A percentile compares a stretch with the other conserved stretches of the same genome.
phyloP scores from a whole-genome alignment of 177 flowering plant genomes.

The Vitis hybrid region DNA sequence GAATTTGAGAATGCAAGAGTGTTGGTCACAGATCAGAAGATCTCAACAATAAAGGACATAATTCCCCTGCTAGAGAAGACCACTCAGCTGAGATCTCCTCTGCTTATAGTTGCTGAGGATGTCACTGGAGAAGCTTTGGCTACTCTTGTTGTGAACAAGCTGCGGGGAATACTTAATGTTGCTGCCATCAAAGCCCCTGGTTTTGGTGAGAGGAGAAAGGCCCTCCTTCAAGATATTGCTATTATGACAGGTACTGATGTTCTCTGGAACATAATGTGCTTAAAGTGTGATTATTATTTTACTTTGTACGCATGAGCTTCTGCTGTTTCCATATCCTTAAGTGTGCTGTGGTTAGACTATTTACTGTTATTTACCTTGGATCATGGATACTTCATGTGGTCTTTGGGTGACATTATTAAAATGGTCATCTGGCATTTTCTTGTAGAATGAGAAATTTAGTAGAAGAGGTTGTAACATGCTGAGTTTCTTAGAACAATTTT shows the following conservation, averaged over 20 bases:
- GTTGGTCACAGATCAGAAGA: constrained; percentile 87
- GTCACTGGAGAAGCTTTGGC: constrained; percentile 93
- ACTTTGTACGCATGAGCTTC: too few relatives aligned
- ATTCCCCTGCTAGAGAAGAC: constrained; percentile 91
- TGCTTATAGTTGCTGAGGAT: constrained; percentile 90
- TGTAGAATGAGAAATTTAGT: too few relatives aligned
- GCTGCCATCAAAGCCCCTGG: constrained; percentile 97
- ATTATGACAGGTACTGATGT: constrained; percentile 67
- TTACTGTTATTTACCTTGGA: too few relatives aligned
- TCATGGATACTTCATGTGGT: too few relatives aligned
- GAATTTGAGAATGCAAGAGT: constrained; percentile 95
- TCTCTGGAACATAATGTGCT: neutral
- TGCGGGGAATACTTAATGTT: constrained; percentile 82
- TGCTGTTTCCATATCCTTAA: too few relatives aligned
- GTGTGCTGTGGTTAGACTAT: too few relatives aligned
- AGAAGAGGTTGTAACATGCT: too few relatives aligned
- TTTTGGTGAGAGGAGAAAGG: constrained; percentile 91
- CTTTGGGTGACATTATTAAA: too few relatives aligned
- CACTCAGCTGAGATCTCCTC: constrained; percentile 78
- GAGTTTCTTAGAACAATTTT: too few relatives aligned
- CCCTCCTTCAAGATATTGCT: constrained; percentile 90
- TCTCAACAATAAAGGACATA: constrained; percentile 85
- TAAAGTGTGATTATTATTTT: too few relatives aligned
- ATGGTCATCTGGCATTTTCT: too few relatives aligned
- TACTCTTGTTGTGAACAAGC: constrained; percentile 90